Base-by-base conservation (phyloP, 331 rosid species). In the Cydonia oblonga region DNA sequence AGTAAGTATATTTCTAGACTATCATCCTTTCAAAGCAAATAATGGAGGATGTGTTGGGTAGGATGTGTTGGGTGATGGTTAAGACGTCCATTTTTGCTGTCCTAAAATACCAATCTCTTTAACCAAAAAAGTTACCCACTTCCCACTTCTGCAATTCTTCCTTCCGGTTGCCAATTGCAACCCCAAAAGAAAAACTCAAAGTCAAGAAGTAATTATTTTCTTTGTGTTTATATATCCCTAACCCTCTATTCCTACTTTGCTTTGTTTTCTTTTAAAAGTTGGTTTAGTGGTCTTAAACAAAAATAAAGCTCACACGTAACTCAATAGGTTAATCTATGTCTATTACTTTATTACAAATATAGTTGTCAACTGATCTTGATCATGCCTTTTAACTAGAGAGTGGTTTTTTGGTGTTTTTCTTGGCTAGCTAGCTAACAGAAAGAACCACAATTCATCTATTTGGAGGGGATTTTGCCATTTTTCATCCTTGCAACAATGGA, bases 11-110 rank as follows among this genome's bases (percentile, higher is more conserved):
- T 56, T 65, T 22, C n/a, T 61, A 64, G 64, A 65, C 53, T 5
- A n/a, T 33, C 16, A 33, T 11, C 16, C 16, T 15, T 54, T 64
- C 71, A 52, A 69, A 53, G 51, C 20, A 61, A 80, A 60, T 78
- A 69, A 62, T 9, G 46, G 44, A 77, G 77, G n/a, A 86, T 59
- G 84, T 69, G 83, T 81, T 80, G 78, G 79, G 76, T 68, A 76
- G 76, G 16, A 86, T 57, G 84, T 71, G 83, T 81, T 80, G 78
- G 79, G 76, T 68, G 77, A 82, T 84, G 78, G 90, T 86, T 90
- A 87, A 78, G 78, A 57, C 77, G 91, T 87, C 91, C 52, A 78
- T 78, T 86, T 86, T 71, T 54, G 60, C 63, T 40, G 68, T 69
- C 87, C 82, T 81, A 79, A 86, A 86, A 84, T 83, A 86, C 79